Conservation (phyloP, 2,329 filamentous ascomycete species). For the Cercospora beticola region DNA sequence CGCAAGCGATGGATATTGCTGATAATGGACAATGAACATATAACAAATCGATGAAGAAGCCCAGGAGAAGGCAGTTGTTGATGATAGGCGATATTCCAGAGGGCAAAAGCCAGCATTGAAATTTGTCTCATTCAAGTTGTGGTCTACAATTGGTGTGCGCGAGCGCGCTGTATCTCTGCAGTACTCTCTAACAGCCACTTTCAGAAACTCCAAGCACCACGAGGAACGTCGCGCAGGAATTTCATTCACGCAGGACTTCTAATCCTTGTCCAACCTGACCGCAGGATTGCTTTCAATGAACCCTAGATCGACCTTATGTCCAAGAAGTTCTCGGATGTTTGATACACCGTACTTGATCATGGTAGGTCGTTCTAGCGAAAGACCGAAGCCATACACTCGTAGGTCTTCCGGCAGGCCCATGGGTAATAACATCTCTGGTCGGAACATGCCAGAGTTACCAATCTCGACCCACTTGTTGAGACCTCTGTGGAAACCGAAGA, state of each 20-base stretch:
- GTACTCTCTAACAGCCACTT: neutral
- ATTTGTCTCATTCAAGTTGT: neutral
- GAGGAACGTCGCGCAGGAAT: neutral
- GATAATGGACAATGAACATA: neutral
- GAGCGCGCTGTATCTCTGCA: neutral
- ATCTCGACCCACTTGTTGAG: conserved; percentile 93
- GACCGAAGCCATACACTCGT: conserved; percentile 89
- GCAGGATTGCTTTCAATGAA: conserved; percentile 92
- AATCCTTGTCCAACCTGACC: conserved; percentile 80
- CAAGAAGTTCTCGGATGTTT: conserved; percentile 89
- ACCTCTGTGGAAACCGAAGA: conserved; percentile 91
- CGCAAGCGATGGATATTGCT: neutral
- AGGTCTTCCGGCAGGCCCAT: conserved; percentile 93
- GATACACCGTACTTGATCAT: conserved; percentile 86
- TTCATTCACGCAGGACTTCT: neutral
- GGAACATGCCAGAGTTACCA: conserved; percentile 98
- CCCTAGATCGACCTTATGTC: conserved; percentile 90
- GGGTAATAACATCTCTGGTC: conserved; percentile 92
- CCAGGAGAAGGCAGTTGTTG: neutral
- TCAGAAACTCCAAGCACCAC: neutral
- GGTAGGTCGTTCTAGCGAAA: conserved; percentile 88
- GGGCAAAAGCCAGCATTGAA: neutral
- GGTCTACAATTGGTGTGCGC: neutral
- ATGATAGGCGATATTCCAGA: neutral
- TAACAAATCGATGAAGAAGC: neutral